A percentile compares a stretch with the other conserved stretches of the same genome.
Conservation (phyloP, 257 asterid genomes). For the Nicotiana paniculata region DNA sequence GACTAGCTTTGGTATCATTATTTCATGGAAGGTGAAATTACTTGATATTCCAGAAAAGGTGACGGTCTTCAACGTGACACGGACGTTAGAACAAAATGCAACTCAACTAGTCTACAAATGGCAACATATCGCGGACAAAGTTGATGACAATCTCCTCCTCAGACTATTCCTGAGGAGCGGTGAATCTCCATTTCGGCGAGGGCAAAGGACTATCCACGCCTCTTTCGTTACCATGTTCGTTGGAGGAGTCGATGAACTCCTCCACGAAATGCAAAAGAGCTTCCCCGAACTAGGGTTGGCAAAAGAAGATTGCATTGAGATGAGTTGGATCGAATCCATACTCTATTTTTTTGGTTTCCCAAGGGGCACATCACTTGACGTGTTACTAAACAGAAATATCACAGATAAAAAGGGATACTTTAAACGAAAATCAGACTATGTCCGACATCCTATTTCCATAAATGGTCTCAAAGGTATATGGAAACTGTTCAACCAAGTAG, state of each 20-base stretch:
- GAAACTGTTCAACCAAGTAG: background rate
- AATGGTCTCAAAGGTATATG: conserved; percentile 3
- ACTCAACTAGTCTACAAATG: background rate
- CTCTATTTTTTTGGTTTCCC: background rate
- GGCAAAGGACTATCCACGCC: background rate
- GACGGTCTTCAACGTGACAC: background rate
- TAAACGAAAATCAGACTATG: conserved; percentile 7
- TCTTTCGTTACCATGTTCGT: background rate
- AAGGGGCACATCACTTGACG: background rate
- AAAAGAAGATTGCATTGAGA: background rate
- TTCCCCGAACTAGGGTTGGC: background rate
- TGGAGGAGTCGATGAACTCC: background rate
- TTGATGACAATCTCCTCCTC: background rate
- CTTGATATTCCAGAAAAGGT: background rate
- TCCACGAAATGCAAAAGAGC: background rate
- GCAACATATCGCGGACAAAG: background rate
- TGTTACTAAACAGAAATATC: background rate
- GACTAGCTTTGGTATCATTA: background rate
- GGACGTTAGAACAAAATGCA: background rate
- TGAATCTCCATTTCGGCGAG: background rate
- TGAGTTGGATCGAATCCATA: background rate
- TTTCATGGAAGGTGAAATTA: background rate
- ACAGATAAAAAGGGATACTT: background rate
- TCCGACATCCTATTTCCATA: background rate
- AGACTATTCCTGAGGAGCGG: background rate